Conservation (phyloP, 73 alveolate genomes). For the Paramecium pentaurelia region DNA sequence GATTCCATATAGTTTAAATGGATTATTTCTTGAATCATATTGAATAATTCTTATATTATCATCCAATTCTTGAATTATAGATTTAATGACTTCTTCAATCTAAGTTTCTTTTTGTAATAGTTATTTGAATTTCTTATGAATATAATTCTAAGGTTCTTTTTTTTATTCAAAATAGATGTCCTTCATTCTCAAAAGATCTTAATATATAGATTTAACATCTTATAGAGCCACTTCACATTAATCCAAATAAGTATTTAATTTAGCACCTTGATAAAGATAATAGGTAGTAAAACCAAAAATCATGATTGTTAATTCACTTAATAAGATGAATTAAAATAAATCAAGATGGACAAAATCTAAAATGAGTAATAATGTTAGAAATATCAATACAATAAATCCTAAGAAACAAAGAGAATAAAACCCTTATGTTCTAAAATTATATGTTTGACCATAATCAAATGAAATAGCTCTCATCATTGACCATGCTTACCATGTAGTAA, state of each 20-base stretch:
- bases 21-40: constrained; percentile 27
- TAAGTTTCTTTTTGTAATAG: background rate
- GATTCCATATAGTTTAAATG: constrained; percentile 35
- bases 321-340: background rate
- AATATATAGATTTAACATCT: constrained; percentile 5
- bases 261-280: background rate
- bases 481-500: constrained; percentile 18
- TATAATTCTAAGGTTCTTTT: constrained; percentile 4
- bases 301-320: background rate
- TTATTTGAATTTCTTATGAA: constrained; percentile 6
- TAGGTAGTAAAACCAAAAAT: background rate
- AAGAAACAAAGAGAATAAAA: constrained; percentile 1
- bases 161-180: background rate
- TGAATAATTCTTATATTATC: constrained; percentile 4
- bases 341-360: background rate
- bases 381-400: background rate
- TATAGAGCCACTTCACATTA: background rate
- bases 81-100: background rate
- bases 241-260: background rate
- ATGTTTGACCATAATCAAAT: constrained; percentile 33
- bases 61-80: background rate
- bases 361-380: background rate
- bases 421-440: constrained; percentile 27
- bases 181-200: constrained; percentile 25
- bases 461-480: constrained; percentile 41